phyloP scores from a whole-genome alignment of 495 filamentous ascomycete genomes.

The Lineolata rhizophorae region DNA sequence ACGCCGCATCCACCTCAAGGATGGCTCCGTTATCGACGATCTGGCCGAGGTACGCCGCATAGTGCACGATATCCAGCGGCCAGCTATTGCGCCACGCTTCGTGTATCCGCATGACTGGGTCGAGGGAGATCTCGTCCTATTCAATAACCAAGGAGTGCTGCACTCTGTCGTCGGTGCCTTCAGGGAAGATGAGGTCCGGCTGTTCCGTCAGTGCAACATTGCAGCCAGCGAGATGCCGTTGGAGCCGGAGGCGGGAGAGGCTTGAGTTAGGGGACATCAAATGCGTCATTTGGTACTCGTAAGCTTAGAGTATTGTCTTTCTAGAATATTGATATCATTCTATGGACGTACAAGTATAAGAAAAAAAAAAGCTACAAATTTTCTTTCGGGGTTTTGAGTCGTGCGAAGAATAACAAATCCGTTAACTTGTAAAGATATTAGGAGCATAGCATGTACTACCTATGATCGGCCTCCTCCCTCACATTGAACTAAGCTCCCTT shows the following conservation, averaged over 20 bases:
- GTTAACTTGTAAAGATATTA: too few relatives aligned
- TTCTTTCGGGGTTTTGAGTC: too few relatives aligned
- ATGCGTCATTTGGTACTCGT: too few relatives aligned
- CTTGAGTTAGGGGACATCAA: too few relatives aligned
- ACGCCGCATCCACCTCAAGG: slow-evolving; percentile 35
- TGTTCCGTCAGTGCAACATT: slow-evolving; percentile 60
- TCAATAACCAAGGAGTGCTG: slow-evolving; percentile 49
- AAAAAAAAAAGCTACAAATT: too few relatives aligned
- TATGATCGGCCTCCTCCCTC: too few relatives aligned
- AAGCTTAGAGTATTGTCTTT: too few relatives aligned
- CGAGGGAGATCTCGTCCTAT: slow-evolving; percentile 49
- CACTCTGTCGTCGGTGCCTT: slow-evolving; percentile 58
- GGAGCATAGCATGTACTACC: too few relatives aligned
- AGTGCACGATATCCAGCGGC: slow-evolving; percentile 45
- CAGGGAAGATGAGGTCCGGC: slow-evolving; percentile 40
- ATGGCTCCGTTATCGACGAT: slow-evolving; percentile 43
- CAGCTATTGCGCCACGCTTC: slow-evolving; percentile 39
- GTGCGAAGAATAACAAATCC: too few relatives aligned
- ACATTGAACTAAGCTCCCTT: too few relatives aligned
- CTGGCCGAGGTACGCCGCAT: slow-evolving; percentile 40
- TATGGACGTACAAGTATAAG: too few relatives aligned
- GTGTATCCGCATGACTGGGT: slow-evolving; percentile 59
- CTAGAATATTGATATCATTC: too few relatives aligned
- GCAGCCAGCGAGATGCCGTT: slow-evolving; percentile 32
- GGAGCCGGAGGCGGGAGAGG: slow-evolving; percentile 24